phyloP scores from a whole-genome alignment of 768 basidiomycete species.

The Hydnum rufescens region DNA sequence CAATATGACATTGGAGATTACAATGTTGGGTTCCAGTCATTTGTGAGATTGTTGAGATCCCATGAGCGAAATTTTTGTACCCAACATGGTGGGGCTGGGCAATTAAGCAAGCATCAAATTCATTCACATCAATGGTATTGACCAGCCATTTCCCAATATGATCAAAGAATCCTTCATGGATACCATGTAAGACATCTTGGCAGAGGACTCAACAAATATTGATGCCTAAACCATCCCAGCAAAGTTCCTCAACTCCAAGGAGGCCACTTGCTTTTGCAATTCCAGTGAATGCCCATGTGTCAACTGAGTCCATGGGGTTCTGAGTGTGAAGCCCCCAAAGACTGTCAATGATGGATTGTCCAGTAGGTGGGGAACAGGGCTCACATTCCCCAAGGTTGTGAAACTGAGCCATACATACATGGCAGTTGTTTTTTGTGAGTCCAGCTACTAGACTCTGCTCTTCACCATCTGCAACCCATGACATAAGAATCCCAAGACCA shows the following conservation, averaged over 20 bases:
- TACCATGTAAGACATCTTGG: constrained; percentile 23
- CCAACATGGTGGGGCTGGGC: constrained; percentile 10
- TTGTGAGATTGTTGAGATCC: constrained; percentile 4
- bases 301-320: constrained; percentile 26
- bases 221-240: constrained; percentile 13
- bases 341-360: background rate
- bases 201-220: constrained; percentile 17
- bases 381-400: background rate
- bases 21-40: constrained; percentile 6
- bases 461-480: constrained; percentile 9
- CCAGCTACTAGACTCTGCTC: constrained; percentile 10
- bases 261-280: constrained; percentile 17
- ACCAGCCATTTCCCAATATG: constrained; percentile 23
- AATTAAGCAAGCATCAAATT: constrained; percentile 12
- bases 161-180: constrained; percentile 22
- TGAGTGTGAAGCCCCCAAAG: constrained; percentile 1
- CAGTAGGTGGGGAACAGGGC: background rate
- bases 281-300: constrained; percentile 18
- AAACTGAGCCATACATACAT: constrained; percentile 2
- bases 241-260: constrained; percentile 17
- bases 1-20: constrained; percentile 20
- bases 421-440: constrained; percentile 5
- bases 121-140: constrained; percentile 5
- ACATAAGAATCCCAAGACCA: constrained; percentile 23
- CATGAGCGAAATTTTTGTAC: constrained; percentile 4